Base-by-base conservation (phyloP, 164 flowering plant genomes). In the Warburgia ugandensis region DNA sequence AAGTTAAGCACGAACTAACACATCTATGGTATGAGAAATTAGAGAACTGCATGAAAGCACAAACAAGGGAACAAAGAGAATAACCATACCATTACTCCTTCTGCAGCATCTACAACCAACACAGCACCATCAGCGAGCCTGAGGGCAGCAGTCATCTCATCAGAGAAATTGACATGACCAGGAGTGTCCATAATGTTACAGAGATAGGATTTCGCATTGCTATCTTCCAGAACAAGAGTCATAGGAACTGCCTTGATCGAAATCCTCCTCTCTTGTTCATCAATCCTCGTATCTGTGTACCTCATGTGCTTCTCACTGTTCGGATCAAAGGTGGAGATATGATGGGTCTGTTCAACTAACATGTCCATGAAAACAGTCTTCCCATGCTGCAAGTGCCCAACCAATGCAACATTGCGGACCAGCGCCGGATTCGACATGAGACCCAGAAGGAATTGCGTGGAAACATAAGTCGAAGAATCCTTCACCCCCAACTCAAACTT, bases 71-170 rank as follows among this genome's bases (percentile, higher is more conserved):
- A 48, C 21, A 31, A 4, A 10, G 32, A 48, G 20, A 45, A 41
- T n/a, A 29, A 36, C 8, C 20, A 36, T 61, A 69, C 73, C 73
- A 69, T 69, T 20, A 69, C 73, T 54, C 73, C 73, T 46, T 68
- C 72, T 21, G 69, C 73, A 14, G 69, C 73, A 65, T 65, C 73
- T 4, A 69, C 73, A 54, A 69, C 35, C 40, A 69, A 31, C 30
- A 94, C 99, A 28, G 94, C 99, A 38, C 97, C 99, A 69, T 94
- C 99, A 43, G 99, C 88, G 62, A 94, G 88, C 67, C 97, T 72
- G 27, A 94, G 80, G 40, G 97, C 94, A 58, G 97, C 99, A 48
- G 96, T 82, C 97, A 94, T 86, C 61, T 94, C 99, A 66, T 94
- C 97, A 11, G 99, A 94, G 66, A 94, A 94, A 55, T 89, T 89